Evolutionary conservation across 2,329 filamentous ascomycete genomes (phyloP).

Genomic region (Diaporthe velutina): DNA sequence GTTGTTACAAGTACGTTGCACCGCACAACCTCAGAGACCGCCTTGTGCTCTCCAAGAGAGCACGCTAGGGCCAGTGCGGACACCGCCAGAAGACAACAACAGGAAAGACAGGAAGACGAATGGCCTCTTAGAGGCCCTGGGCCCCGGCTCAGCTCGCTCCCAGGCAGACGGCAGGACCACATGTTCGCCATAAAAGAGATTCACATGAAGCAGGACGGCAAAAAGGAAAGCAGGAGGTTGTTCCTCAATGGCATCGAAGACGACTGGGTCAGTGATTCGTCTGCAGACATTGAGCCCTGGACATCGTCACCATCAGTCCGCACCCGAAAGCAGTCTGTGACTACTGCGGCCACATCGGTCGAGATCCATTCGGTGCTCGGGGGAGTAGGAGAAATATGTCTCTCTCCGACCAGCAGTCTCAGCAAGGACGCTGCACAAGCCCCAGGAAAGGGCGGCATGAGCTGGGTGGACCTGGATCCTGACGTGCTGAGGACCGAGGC

Average conservation of each 20-base stretch:
- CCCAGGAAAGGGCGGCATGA: conserved; percentile 34
- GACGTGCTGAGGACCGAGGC: conserved; percentile 31
- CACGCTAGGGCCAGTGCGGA: conserved; percentile 25
- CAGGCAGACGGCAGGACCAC: background rate
- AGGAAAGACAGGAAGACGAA: conserved; percentile 18
- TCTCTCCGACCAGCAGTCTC: conserved; percentile 43
- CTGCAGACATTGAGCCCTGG: conserved; percentile 45
- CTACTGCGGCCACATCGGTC: conserved; percentile 53
- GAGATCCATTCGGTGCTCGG: conserved; percentile 44
- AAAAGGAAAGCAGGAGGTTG: conserved; percentile 25
- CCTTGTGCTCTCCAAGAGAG: conserved; percentile 32
- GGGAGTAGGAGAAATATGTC: conserved; percentile 43
- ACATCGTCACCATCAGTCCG: conserved; percentile 49
- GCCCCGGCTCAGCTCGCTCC: conserved; percentile 17
- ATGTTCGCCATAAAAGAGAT: conserved; percentile 3
- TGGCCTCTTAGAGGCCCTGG: conserved; percentile 22
- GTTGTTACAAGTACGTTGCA: conserved; percentile 36
- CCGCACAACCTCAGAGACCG: conserved; percentile 33
- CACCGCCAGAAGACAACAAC: conserved; percentile 11
- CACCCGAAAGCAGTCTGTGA: conserved; percentile 51
- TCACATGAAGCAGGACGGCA: conserved; percentile 23
- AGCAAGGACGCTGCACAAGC: conserved; percentile 39
- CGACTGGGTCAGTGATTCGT: conserved; percentile 47
- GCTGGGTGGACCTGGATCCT: conserved; percentile 46
- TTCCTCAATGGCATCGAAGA: conserved; percentile 36